Base-by-base conservation (phyloP, 129 eudicot genomes). In the Calendula officinalis region DNA sequence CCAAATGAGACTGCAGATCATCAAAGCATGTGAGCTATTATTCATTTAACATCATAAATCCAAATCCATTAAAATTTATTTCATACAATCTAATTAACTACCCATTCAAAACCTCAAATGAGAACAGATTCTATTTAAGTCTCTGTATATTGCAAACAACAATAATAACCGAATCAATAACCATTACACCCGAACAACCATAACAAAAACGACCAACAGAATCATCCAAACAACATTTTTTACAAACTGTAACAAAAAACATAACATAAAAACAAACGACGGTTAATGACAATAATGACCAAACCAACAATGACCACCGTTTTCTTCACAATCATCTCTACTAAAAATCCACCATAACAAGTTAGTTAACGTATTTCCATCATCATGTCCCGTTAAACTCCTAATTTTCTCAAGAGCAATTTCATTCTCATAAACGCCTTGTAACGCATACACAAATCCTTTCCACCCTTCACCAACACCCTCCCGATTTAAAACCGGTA, bases 391-490 rank as follows among this genome's bases (percentile, higher is more conserved):
- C 5, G 46, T 80, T 63, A 87, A 69, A 5, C 44, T 80, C 75
- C 76, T 72, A 8, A 91, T 80, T 55, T 82, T 84, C 49, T 70
- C 81, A 44, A 87, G 32, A 33, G 97, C 94, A 36, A 76, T 67
- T 5, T 76, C 63, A 32, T 71, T 70, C 13, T 91, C 97, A 76
- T 87, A 91, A 51, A 91, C 61, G 61, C 95, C 97, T 74, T 87
- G 74, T 72, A 91, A 82, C 6, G 96, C 94, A 62, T 87, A 91
- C 62, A 78, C 81, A 70, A 87, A 91, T 34, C 97, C 96, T 69
- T 87, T 91, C 98, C 98, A 91, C 30, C 96, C 94, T 77, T 87
- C 98, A 49, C 83, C 94, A 66, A 84, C 98, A 10, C 94, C 98
- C 14, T 81, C 90, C 46, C 98, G 77, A 3, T 17, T 68, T 78